Evolutionary conservation across 345 rosid species (phyloP), one percentile per base, ranked within the genome.

Genomic region (Hibiscus syriacus): DNA sequence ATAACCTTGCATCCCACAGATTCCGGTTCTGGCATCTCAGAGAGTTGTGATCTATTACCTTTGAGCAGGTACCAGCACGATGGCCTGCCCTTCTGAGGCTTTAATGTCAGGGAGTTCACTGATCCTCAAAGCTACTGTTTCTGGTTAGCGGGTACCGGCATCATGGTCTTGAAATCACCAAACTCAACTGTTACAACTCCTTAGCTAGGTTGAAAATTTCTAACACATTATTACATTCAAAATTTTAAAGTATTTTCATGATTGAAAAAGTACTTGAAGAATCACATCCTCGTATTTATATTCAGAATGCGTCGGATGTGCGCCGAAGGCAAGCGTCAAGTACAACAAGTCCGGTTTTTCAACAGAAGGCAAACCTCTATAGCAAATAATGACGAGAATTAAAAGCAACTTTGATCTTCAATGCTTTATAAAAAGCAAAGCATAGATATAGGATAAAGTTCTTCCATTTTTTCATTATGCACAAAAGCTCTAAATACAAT

Each of bases 11-110:
- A 29, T 29, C 32, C 32, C 32, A 29, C 32, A 29, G 32, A 29
- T 29, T 29, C 0, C 3, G 32, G 32, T 29, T 32, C 6, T 5
- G 36, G 36, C 36, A 32, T 30, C 34, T 30, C 34, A 32, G 77
- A 81, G 76, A 90, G 98, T 72, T 86, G 88, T 61, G 97, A 93
- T 74, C 83, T 90, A 27, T 80, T 80, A 27, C 81, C 91, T 34
- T 80, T 87, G 12, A 93, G 60, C 81, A 87, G 95, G 74, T 79
- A 71, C 53, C 6, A 63, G 73, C 34, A 62, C 60, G 79, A 83
- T 6, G 70, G 77, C 14, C 20, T 62, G 48, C 74, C 66, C 27
- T 23, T 62, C 27, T 58, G 23, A 12, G 71, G 79, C 50, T 69
- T n/a, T 64, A 16, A 58, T 66, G 49, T 66, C 34, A 68, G 74